Base-by-base conservation (phyloP, 2,329 filamentous ascomycete genomes). In the Dactylellina leptospora region DNA sequence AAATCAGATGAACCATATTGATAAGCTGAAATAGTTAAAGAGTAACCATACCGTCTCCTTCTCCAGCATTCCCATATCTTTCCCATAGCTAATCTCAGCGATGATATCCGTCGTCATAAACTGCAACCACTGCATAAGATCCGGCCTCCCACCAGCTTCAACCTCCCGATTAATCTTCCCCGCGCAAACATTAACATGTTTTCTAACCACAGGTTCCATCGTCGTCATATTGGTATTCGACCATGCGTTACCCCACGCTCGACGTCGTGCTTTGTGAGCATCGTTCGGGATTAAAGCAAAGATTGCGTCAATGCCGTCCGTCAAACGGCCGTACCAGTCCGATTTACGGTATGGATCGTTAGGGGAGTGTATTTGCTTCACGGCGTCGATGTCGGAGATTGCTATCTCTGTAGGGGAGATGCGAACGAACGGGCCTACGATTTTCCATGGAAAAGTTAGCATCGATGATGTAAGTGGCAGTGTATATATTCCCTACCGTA, bases 341-440 rank as follows among this genome's bases (percentile, higher is more conserved):
- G 64, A 55, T 48, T 70, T 70, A 16, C 23, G n/a, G 23, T 60
- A 62, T 0, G 30, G 9, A 18, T 70, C 56, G 5, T 8, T n/a
- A 11, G 40, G 28, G 1, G 64, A 55, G 23, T 70, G 48, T 5
- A 70, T 70, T 3, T 8, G 36, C 25, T 44, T 56, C 2, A 56
- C 30, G 1, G 56, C n/a, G 9, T 30, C 30, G 4, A 45, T 11
- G 18, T 61, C 55, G 1, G 48, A 42, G 11, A 70, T 38, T 5
- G 30, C 42, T 23, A 62, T 38, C 22, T 70, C 64, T 16, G 33
- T 62, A 2, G 64, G 64, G 3, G 64, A 70, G 16, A 70, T 51
- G 25, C 64, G 48, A 2, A 70, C 50, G n/a, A 47, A 70, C 4
- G 64, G 64, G 5, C 60, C 30, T 36, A 36, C 10, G n/a, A n/a